Conservation (phyloP, 768 basidiomycete genomes). For the Ramaria sp. region DNA sequence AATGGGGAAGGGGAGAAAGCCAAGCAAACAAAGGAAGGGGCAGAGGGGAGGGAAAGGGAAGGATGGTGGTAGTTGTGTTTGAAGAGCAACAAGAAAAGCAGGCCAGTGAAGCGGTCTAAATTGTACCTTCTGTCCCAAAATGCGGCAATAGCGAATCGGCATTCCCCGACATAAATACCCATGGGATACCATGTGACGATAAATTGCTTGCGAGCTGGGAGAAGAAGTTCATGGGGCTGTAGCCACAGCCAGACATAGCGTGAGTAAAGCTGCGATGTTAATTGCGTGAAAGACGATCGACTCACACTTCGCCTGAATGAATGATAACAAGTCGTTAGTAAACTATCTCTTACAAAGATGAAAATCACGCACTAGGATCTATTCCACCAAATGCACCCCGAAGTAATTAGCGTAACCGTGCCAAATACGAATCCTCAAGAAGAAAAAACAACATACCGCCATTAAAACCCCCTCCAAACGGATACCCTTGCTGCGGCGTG, state of each 20-base stretch:
- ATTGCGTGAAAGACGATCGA: background rate
- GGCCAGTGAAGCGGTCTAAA: no score
- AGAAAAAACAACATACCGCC: background rate
- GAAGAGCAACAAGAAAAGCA: background rate
- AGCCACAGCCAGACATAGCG: background rate
- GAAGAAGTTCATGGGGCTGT: slow-evolving; percentile 53
- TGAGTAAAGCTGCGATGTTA: background rate
- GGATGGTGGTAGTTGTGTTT: no score
- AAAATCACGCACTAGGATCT: slow-evolving; percentile 3
- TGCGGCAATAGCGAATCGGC: slow-evolving; percentile 59
- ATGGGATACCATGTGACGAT: slow-evolving; percentile 35
- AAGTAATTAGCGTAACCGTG: background rate
- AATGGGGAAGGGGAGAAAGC: no score
- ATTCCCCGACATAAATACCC: slow-evolving; percentile 57
- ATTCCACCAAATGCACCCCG: background rate
- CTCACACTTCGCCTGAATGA: background rate
- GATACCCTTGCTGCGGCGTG: background rate
- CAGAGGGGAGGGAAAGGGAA: no score
- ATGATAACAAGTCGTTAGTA: background rate
- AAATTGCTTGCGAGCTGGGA: slow-evolving; percentile 55
- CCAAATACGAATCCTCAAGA: background rate
- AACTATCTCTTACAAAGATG: background rate
- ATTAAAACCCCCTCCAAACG: background rate
- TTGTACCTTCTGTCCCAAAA: slow-evolving; percentile 46
- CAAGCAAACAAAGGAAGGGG: no score